Conservation (phyloP, 2,329 filamentous ascomycete species). For the Fusarium sarcochroum region DNA sequence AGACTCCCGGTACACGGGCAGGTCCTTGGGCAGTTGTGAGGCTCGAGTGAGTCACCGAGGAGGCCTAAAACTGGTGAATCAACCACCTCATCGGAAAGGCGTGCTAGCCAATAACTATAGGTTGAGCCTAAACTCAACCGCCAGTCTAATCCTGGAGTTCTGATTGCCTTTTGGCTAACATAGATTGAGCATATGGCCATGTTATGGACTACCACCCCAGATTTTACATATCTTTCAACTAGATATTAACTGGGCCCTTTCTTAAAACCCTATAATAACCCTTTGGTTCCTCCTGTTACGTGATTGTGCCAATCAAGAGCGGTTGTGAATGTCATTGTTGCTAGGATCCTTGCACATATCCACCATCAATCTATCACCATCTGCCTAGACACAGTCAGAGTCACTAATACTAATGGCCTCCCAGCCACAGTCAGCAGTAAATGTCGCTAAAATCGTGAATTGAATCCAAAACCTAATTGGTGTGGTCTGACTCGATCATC, state of each 20-base stretch:
- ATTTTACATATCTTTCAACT: too few species aligned
- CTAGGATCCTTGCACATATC: too few species aligned
- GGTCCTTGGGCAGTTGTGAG: background rate
- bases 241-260: too few species aligned
- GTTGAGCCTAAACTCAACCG: background rate
- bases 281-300: too few species aligned
- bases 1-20: too few species aligned
- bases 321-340: too few species aligned
- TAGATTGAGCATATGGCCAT: background rate
- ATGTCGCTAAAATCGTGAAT: background rate
- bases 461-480: background rate
- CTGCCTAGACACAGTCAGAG: background rate
- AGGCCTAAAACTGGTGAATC: background rate
- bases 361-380: background rate
- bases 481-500: background rate
- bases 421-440: conserved; percentile 4
- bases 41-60: background rate
- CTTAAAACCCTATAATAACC: too few species aligned
- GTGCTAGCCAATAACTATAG: background rate
- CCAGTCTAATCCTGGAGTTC: background rate
- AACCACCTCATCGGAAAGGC: background rate
- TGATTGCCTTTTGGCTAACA: background rate
- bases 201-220: too few species aligned
- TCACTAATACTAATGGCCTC: background rate
- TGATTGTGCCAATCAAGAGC: too few species aligned